Conservation (phyloP, 2,329 filamentous ascomycete genomes). For the Myotisia sp. region DNA sequence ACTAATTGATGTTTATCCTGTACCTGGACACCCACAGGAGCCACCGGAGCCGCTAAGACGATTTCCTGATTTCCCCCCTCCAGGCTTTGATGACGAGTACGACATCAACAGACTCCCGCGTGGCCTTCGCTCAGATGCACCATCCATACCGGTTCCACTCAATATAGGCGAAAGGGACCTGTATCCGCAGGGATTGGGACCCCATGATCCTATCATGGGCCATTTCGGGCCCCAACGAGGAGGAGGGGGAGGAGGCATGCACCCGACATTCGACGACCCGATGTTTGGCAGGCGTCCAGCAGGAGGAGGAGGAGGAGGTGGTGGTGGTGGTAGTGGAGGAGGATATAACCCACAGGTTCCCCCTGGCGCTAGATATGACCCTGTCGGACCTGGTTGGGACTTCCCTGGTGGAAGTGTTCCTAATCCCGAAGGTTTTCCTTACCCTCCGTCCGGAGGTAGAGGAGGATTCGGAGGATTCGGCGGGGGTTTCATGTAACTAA, state of each 20-base stretch:
- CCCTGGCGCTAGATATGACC: slow-evolving; percentile 84
- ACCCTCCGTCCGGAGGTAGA: slow-evolving; percentile 39
- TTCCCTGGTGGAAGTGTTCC: slow-evolving; percentile 34
- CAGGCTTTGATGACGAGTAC: slow-evolving; percentile 85
- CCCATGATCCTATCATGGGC: slow-evolving; percentile 63
- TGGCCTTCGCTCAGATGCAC: slow-evolving; percentile 26
- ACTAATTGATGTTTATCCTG: slow-evolving; percentile 48
- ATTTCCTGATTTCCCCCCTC: slow-evolving; percentile 70
- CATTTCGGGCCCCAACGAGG: slow-evolving; percentile 50
- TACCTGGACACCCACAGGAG: too few species aligned
- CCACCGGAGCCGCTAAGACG: too few species aligned
- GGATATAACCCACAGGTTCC: slow-evolving; percentile 59
- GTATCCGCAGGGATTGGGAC: slow-evolving; percentile 73
- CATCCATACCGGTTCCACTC: slow-evolving; percentile 42
- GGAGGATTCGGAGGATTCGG: slow-evolving; percentile 27
- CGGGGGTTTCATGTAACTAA: slow-evolving; percentile 29
- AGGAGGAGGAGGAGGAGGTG: slow-evolving; percentile 33
- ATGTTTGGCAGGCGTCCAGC: slow-evolving; percentile 52
- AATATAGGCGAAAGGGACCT: slow-evolving; percentile 75
- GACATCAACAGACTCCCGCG: slow-evolving; percentile 59
- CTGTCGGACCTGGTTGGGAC: slow-evolving; percentile 55
- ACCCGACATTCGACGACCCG: slow-evolving; percentile 87
- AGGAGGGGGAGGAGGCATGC: slow-evolving; percentile 75
- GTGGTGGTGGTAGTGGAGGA: slow-evolving; percentile 34
- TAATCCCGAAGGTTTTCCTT: slow-evolving; percentile 21